Base-by-base conservation (phyloP, 2,329 filamentous ascomycete species). In the Bipolaris bicolor region DNA sequence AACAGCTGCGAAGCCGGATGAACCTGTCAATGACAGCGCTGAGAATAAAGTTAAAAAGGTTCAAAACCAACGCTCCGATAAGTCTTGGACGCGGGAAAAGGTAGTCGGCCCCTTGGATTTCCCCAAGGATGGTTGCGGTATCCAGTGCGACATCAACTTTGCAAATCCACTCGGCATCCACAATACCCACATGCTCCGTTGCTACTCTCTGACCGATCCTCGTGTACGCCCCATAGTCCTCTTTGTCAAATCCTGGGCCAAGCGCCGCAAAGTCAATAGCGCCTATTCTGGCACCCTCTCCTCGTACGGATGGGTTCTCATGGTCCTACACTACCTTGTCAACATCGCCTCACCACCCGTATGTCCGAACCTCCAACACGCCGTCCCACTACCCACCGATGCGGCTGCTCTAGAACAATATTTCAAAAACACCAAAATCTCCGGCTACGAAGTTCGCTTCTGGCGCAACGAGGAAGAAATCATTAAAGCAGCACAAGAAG, bases 71-170 rank as follows among this genome's bases (percentile, higher is more conserved):
- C 72, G 65, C 24, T 44, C 55, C 2, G 71, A 73, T 26, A 75
- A 67, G 45, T 52, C 65, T 7, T 83, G 80, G 80, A 69, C 72
- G 1, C 77, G 81, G 18, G 81, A 83, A 59, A 80, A 79, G 55
- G 74, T 74, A 18, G 70, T 76, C 10, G 81, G 81, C 0, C 80
- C 80, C 10, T 83, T 96, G 2, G 91, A 95, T 73, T 94, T 94
- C 56, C 90, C 90, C 5, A 91, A 91, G 69, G 80, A 81, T 7
- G 88, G 88, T 3, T 85, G 89, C 26, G 92, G 92, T n/a, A 90
- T 94, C 13, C 90, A 93, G 72, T 95, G 91, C 72, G 92, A 97
- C 71, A 91, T 97, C 81, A 96, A 96, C 75, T 97, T 97, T 72
- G 90, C 90, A 1, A 92, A 92, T 16, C 87, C 90, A 43, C 84